Evolutionary conservation across 148 eudicot species (phyloP).

Genomic region (Dysphania ambrosioides): DNA sequence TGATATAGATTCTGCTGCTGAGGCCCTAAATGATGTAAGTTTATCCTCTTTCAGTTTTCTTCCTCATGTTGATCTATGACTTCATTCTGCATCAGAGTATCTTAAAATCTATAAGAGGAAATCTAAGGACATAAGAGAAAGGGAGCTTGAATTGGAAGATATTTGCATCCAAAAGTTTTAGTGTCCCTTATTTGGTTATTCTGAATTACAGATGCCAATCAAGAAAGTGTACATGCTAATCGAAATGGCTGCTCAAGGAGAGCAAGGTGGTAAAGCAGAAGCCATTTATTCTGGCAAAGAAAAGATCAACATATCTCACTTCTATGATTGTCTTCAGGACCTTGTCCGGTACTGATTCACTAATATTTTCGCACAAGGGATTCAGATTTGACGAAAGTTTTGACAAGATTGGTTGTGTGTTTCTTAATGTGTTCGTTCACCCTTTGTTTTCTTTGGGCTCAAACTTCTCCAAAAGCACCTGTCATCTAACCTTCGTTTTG

Average conservation of each 20-base stretch:
- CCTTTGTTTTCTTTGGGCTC: neutral
- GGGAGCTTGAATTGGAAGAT: neutral
- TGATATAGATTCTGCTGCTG: slow-evolving; percentile 85
- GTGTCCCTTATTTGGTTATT: neutral
- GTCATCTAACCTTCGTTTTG: neutral
- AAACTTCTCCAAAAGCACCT: too few relatives aligned
- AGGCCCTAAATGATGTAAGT: slow-evolving; percentile 84
- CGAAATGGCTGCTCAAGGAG: slow-evolving; percentile 99
- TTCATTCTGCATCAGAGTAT: neutral
- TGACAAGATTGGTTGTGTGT: neutral
- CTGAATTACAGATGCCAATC: slow-evolving; percentile 58
- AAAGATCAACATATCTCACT: slow-evolving; percentile 72
- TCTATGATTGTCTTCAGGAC: slow-evolving; percentile 85
- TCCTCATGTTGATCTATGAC: neutral
- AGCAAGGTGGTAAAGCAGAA: slow-evolving; percentile 79
- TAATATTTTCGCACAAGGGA: neutral
- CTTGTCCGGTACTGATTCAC: slow-evolving; percentile 49
- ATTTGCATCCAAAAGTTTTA: neutral
- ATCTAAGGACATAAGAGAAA: neutral
- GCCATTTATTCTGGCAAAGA: slow-evolving; percentile 75
- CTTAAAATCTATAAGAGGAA: neutral
- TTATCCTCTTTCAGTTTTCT: neutral
- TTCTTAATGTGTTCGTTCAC: neutral
- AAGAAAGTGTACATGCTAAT: slow-evolving; percentile 85
- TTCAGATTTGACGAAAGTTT: neutral